Evolutionary conservation across 164 flowering plant genomes (phyloP).

Genomic region (Macadamia tetraphylla): DNA sequence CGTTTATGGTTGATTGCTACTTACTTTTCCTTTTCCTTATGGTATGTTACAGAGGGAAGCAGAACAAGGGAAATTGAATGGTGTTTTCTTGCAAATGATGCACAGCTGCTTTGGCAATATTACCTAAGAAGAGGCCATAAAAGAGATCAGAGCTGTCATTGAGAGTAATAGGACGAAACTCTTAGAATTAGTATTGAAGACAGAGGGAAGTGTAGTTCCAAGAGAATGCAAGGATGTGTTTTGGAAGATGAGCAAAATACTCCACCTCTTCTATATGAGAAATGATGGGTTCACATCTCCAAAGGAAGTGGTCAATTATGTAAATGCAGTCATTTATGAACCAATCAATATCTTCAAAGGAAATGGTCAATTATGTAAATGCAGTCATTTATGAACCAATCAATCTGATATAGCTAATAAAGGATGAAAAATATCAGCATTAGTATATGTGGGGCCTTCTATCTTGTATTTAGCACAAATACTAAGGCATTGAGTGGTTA

Average conservation of each 20-base stretch:
- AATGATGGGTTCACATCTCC: too few species aligned
- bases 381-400: background rate
- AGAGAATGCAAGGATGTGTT: constrained; percentile 57
- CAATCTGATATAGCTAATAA: too few species aligned
- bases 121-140: constrained; percentile 36
- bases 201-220: constrained; percentile 40
- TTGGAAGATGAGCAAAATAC: constrained; percentile 43
- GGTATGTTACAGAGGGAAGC: constrained; percentile 48
- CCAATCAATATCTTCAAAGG: too few species aligned
- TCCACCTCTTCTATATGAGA: too few species aligned
- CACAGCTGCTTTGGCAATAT: constrained; percentile 12
- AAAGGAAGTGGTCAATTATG: constrained; percentile 8
- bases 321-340: constrained; percentile 22
- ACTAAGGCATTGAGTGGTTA: too few species aligned
- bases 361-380: too few species aligned
- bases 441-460: too few species aligned
- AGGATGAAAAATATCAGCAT: too few species aligned
- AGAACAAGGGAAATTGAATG: constrained; percentile 36
- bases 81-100: constrained; percentile 37
- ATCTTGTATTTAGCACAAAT: too few species aligned
- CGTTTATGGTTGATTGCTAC: too few species aligned
- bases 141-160: constrained; percentile 20
- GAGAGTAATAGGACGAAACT: constrained; percentile 39
- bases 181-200: constrained; percentile 38
- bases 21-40: background rate